Percentiles rank a stretch among this genome's conserved stretches.
These are phyloP conservation scores for Dactylella cylindrospora DNA, from an alignment of 2,329 filamentous ascomycete species.

Conservation along the genomic window DNA sequence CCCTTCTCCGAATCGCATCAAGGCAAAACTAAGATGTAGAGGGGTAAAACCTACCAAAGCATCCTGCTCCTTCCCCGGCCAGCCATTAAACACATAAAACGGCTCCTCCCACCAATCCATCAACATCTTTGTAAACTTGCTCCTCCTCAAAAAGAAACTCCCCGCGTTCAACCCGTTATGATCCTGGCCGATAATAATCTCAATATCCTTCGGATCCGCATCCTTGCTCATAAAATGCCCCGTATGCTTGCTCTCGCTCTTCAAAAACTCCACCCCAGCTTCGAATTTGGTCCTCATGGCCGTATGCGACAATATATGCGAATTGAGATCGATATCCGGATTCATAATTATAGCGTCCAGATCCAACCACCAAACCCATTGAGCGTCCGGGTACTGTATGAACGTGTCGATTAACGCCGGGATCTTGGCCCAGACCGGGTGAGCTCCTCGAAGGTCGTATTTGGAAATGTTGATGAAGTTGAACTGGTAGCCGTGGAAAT, in stretches of 20 bases:
- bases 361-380: slow-evolving; percentile 55
- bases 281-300: slow-evolving; percentile 49
- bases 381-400: slow-evolving; percentile 51
- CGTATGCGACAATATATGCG: slow-evolving; percentile 50
- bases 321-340: slow-evolving; percentile 50
- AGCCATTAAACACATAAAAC: slow-evolving; percentile 51
- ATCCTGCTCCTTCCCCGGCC: slow-evolving; percentile 52
- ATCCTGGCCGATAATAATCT: slow-evolving; percentile 53
- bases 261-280: slow-evolving; percentile 49
- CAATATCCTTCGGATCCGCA: slow-evolving; percentile 50
- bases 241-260: slow-evolving; percentile 46
- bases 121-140: slow-evolving; percentile 51
- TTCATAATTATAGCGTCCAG: slow-evolving; percentile 54
- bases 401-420: slow-evolving; percentile 53
- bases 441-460: slow-evolving; percentile 52
- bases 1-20: too few relatives aligned
- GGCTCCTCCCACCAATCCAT: slow-evolving; percentile 54
- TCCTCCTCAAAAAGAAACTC: slow-evolving; percentile 53
- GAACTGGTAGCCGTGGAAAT: slow-evolving; percentile 52
- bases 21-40: background rate
- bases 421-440: slow-evolving; percentile 53
- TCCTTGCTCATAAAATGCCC: slow-evolving; percentile 47
- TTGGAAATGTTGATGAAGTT: slow-evolving; percentile 54
- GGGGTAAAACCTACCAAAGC: slow-evolving; percentile 46
- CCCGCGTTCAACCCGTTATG: slow-evolving; percentile 54